Conservation (phyloP, 1,284 basidiomycete genomes). For the Microbotryum intermedium region DNA sequence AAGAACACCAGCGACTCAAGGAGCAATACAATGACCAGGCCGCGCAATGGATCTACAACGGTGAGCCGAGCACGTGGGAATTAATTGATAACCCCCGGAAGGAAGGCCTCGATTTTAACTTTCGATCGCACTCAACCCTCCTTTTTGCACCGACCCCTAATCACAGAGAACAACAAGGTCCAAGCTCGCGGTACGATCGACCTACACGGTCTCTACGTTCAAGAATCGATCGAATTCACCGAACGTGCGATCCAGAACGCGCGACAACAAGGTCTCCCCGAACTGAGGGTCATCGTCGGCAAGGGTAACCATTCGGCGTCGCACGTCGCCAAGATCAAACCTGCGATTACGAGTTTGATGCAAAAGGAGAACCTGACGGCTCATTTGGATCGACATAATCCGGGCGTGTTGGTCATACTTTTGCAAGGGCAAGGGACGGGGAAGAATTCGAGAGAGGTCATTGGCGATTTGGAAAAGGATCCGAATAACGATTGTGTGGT, state of each 20-base stretch:
- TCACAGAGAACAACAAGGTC: constrained; percentile 71
- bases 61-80: no score
- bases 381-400: constrained; percentile 69
- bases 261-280: constrained; percentile 54
- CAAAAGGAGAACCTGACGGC: constrained; percentile 69
- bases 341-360: constrained; percentile 79
- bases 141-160: background rate
- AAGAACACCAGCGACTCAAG: constrained; percentile 70
- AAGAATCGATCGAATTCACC: constrained; percentile 51
- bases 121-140: background rate
- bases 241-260: constrained; percentile 47
- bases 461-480: constrained; percentile 45
- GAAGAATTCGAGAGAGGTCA: constrained; percentile 43
- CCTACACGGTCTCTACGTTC: constrained; percentile 72
- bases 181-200: constrained; percentile 68
- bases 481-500: constrained; percentile 54
- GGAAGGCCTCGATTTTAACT: no score
- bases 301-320: constrained; percentile 70
- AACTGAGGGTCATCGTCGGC: constrained; percentile 81
- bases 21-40: constrained; percentile 75
- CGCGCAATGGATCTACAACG: constrained; percentile 76
- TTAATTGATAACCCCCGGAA: no score
- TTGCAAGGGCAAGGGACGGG: constrained; percentile 49
- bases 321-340: constrained; percentile 79
- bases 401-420: constrained; percentile 76